These are phyloP conservation scores for Penicillium sp. DNA, from an alignment of 2,329 filamentous ascomycete genomes.

Conservation along the genomic window DNA sequence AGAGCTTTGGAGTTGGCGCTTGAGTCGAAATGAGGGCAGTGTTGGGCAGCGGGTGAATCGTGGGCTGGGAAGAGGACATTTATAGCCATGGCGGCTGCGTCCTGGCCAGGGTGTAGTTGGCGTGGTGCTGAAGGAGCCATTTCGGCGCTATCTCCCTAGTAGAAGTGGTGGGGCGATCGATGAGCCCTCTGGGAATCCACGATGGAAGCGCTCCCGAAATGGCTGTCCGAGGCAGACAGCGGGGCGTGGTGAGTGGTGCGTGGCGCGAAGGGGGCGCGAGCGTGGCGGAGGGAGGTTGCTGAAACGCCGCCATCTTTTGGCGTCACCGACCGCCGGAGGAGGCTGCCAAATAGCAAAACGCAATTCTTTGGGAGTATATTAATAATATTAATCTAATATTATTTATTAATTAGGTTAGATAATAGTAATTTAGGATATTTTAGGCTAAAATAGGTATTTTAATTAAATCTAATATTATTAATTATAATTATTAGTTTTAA, in stretches of 20 bases:
- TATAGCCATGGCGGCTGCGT: constrained; percentile 7
- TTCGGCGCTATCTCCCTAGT: constrained; percentile 4
- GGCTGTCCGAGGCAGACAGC: constrained; percentile 6
- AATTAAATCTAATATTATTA: no score
- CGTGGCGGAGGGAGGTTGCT: constrained; percentile 17
- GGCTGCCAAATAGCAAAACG: constrained; percentile 17
- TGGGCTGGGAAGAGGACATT: constrained; percentile 5
- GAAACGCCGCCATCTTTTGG: constrained; percentile 15
- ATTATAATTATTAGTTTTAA: no score
- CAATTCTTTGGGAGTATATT: constrained; percentile 4
- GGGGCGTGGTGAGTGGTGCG: constrained; percentile 3
- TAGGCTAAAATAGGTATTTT: no score
- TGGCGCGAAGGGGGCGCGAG: constrained; percentile 13
- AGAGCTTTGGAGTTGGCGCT: constrained; percentile 6
- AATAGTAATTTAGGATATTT: no score
- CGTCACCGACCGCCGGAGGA: constrained; percentile 11
- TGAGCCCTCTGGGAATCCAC: constrained; percentile 2
- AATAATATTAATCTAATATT: no score
- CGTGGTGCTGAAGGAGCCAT: constrained; percentile 8
- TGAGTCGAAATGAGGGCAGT: constrained; percentile 4
- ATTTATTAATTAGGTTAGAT: no score
- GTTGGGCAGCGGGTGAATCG: constrained; percentile 1
- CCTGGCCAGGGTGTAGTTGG: constrained; percentile 6
- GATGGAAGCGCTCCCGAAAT: constrained; percentile 5
- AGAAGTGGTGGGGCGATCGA: constrained; percentile 5